Evolutionary conservation across 495 filamentous ascomycete species (phyloP).

Genomic region (Talaromyces ruber): DNA sequence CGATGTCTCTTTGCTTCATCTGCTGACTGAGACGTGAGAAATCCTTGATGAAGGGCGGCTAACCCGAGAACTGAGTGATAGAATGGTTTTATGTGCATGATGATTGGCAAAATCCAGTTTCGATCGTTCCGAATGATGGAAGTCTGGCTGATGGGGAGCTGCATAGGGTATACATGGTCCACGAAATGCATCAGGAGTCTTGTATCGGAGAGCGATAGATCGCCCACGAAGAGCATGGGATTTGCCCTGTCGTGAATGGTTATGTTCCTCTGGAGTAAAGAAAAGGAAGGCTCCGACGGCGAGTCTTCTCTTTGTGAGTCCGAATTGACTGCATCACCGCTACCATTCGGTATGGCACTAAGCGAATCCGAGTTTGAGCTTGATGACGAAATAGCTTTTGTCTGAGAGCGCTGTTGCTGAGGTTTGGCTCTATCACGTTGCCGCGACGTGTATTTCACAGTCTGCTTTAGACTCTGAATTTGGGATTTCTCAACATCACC

Average conservation of each 20-base stretch:
- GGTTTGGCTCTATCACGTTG: constrained; percentile 1
- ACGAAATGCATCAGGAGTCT: neutral
- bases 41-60: neutral
- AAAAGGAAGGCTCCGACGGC: neutral
- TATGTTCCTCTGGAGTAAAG: neutral
- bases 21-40: neutral
- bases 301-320: neutral
- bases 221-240: neutral
- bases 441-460: neutral
- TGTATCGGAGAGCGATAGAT: neutral
- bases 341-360: neutral
- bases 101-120: neutral
- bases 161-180: neutral
- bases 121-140: neutral
- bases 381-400: neutral
- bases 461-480: neutral
- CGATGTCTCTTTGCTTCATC: neutral
- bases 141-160: neutral
- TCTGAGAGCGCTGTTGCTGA: neutral
- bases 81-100: neutral
- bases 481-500: neutral
- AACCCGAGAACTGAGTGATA: neutral
- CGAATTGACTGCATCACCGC: neutral
- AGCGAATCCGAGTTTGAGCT: neutral
- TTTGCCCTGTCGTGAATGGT: neutral